Percentiles rank a stretch among this genome's conserved stretches.
Evolutionary conservation across 1,284 basidiomycete species (phyloP).

Genomic region (Tilletia walkeri): DNA sequence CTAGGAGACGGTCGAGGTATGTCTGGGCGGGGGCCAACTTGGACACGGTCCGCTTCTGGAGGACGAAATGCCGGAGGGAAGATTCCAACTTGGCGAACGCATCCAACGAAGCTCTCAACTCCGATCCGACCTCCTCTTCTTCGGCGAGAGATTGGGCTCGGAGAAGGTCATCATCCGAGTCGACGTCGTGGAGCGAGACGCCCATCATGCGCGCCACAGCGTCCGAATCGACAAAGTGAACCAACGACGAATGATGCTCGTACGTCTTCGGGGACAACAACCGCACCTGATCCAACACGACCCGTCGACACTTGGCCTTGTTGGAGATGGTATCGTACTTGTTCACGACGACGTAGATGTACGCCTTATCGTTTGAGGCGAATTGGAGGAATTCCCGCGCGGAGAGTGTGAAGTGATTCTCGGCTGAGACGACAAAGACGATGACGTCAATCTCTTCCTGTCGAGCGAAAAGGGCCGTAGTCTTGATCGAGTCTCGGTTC

Average conservation of each 20-base stretch:
- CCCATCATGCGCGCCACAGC: constrained; percentile 49
- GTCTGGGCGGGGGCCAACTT: constrained; percentile 95
- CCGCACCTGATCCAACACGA: constrained; percentile 91
- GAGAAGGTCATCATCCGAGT: constrained; percentile 19
- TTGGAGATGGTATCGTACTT: constrained; percentile 94
- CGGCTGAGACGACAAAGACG: constrained; percentile 95
- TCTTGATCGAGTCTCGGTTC: constrained; percentile 92
- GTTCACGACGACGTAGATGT: constrained; percentile 98
- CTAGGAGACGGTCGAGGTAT: constrained; percentile 82
- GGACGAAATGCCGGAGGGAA: constrained; percentile 89
- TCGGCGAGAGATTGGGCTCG: constrained; percentile 9
- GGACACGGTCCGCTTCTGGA: constrained; percentile 89
- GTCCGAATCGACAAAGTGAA: constrained; percentile 92
- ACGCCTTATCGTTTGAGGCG: constrained; percentile 94
- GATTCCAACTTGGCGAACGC: constrained; percentile 84
- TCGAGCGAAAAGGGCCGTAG: constrained; percentile 89
- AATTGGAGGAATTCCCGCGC: constrained; percentile 91
- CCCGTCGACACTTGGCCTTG: constrained; percentile 85
- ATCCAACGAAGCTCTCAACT: constrained; percentile 23
- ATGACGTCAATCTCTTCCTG: constrained; percentile 99
- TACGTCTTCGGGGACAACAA: constrained; percentile 87
- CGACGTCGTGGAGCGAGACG: constrained; percentile 17
- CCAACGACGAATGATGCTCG: constrained; percentile 85
- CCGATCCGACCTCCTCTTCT: neutral
- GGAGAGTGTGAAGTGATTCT: constrained; percentile 97